These are phyloP conservation scores for Paramecium tetraurelia DNA, from an alignment of 73 alveolate species.

Conservation along the genomic window DNA sequence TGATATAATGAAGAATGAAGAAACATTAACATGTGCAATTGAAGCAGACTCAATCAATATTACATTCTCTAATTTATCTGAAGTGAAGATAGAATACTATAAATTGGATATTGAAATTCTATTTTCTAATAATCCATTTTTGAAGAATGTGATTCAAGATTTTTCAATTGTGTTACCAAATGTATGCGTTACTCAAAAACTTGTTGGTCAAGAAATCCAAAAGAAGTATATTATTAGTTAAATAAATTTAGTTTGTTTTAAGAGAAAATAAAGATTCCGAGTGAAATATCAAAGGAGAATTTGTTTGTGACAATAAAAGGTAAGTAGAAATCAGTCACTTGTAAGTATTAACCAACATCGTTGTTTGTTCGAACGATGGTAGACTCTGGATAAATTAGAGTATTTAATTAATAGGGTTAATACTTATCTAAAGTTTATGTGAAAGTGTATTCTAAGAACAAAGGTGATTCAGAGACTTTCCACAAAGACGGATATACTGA, in stretches of 20 bases:
- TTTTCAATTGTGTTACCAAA: conserved; percentile 83
- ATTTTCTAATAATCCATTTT: conserved; percentile 88
- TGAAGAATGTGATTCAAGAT: conserved; percentile 72
- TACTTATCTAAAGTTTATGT: conserved; percentile 87
- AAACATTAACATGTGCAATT: conserved; percentile 65
- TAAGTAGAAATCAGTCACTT: conserved; percentile 62
- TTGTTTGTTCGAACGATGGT: conserved; percentile 70
- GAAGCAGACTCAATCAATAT: conserved; percentile 66
- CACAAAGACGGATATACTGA: conserved; percentile 96
- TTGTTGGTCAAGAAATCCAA: conserved; percentile 26
- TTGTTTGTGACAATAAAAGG: conserved; percentile 78
- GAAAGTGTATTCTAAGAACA: conserved; percentile 78
- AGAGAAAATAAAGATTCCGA: conserved; percentile 67
- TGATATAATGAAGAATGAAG: conserved; percentile 52
- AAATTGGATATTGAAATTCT: conserved; percentile 83
- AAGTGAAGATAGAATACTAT: conserved; percentile 74
- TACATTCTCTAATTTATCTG: conserved; percentile 68
- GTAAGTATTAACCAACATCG: conserved; percentile 81
- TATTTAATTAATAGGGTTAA: conserved; percentile 63
- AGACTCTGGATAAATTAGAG: conserved; percentile 86
- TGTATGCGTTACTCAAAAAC: conserved; percentile 46
- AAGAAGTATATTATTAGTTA: neutral
- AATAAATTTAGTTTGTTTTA: neutral
- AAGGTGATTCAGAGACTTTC: conserved; percentile 67
- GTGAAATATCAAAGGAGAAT: conserved; percentile 71